These are phyloP conservation scores for Medakamo hakoo DNA, from an alignment of 139 green algal genomes.

Conservation along the genomic window DNA sequence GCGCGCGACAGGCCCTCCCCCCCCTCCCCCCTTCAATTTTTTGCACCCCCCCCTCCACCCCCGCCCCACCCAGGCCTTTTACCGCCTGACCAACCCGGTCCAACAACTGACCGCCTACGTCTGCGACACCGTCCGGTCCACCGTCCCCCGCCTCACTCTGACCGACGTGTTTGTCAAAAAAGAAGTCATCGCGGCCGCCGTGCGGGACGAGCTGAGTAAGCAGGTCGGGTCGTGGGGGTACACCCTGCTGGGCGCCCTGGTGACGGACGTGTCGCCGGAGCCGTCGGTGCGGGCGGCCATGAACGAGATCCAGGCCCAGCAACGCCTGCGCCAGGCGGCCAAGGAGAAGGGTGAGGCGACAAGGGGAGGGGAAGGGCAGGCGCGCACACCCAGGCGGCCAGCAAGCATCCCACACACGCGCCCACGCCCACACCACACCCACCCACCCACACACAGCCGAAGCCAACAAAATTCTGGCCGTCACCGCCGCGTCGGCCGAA, in stretches of 20 bases:
- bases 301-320: slow-evolving; percentile 79
- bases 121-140: slow-evolving; percentile 53
- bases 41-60: too few relatives aligned
- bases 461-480: slow-evolving; percentile 62
- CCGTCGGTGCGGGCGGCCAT: slow-evolving; percentile 53
- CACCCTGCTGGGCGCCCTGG: slow-evolving; percentile 22
- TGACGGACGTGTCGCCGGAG: slow-evolving; percentile 72
- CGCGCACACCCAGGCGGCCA: not conserved
- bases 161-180: slow-evolving; percentile 56
- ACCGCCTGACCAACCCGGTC: slow-evolving; percentile 48
- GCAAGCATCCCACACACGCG: not conserved
- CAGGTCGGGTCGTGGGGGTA: slow-evolving; percentile 24
- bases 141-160: slow-evolving; percentile 45
- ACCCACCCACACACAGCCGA: too few relatives aligned
- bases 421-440: too few relatives aligned
- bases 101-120: slow-evolving; percentile 41
- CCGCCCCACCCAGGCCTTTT: slow-evolving; percentile 72
- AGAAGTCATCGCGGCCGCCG: slow-evolving; percentile 66
- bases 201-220: slow-evolving; percentile 45
- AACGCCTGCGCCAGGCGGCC: slow-evolving; percentile 19
- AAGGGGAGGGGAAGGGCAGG: not conserved
- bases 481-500: slow-evolving; percentile 85
- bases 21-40: too few relatives aligned
- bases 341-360: not conserved
- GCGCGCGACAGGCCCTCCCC: too few relatives aligned